These are phyloP conservation scores for Wickerhamiella sergipiensis DNA, from an alignment of 805 yeast species.

Conservation along the genomic window DNA sequence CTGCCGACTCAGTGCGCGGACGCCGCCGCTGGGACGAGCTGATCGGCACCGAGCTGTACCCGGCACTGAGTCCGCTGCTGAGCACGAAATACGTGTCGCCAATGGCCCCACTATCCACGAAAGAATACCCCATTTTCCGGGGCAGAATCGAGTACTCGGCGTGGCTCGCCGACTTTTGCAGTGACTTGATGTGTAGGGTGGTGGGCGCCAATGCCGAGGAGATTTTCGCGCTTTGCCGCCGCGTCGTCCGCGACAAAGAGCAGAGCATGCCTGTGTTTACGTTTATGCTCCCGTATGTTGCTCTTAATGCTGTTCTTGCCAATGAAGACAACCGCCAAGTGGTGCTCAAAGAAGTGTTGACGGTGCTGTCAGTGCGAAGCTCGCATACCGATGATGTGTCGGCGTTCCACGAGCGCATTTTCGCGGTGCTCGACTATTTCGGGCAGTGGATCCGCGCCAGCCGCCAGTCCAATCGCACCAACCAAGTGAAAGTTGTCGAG, in stretches of 20 bases:
- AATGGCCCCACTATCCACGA: slow-evolving; percentile 14
- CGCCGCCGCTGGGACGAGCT: slow-evolving; percentile 39
- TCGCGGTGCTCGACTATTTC: slow-evolving; percentile 70
- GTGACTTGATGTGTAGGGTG: slow-evolving; percentile 42
- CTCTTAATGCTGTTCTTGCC: slow-evolving; percentile 46
- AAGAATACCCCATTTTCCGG: slow-evolving; percentile 55
- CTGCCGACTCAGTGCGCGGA: not conserved
- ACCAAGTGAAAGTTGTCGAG: slow-evolving; percentile 6
- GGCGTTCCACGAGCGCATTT: slow-evolving; percentile 61
- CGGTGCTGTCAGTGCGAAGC: slow-evolving; percentile 39
- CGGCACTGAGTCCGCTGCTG: slow-evolving; percentile 57
- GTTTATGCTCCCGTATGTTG: slow-evolving; percentile 63
- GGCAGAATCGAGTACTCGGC: slow-evolving; percentile 27
- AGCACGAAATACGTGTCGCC: not conserved
- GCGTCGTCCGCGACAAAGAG: slow-evolving; percentile 56
- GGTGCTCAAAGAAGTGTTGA: slow-evolving; percentile 44
- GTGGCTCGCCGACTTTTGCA: slow-evolving; percentile 63
- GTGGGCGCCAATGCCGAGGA: slow-evolving; percentile 25
- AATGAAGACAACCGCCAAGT: slow-evolving; percentile 30
- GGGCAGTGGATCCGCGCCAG: slow-evolving; percentile 47
- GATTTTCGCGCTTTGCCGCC: slow-evolving; percentile 52
- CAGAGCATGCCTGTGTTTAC: slow-evolving; percentile 40
- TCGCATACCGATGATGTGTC: slow-evolving; percentile 37
- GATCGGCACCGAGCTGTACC: slow-evolving; percentile 56
- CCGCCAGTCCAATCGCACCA: slow-evolving; percentile 8